A percentile compares a stretch with the other conserved stretches of the same genome.
phyloP scores from a whole-genome alignment of 225 moss, liverwort and hornwort species.

The Pseudisothecium myosuroides region DNA sequence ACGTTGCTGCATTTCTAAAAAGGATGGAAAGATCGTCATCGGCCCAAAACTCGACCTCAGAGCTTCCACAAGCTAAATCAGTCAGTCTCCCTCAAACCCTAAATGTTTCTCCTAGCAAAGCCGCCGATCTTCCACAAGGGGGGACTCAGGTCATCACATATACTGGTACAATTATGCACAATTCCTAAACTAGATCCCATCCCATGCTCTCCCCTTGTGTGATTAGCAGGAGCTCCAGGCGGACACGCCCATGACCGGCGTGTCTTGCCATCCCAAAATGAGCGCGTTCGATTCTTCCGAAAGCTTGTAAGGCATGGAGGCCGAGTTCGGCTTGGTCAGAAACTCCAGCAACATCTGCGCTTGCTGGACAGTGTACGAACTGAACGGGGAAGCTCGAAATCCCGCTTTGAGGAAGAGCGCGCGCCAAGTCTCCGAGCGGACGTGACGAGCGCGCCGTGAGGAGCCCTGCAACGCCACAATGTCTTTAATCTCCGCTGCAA shows the following conservation, averaged over 20 bases:
- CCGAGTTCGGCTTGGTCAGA: conserved; percentile 18
- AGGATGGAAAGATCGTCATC: conserved; percentile 29
- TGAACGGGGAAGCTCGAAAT: conserved; percentile 36
- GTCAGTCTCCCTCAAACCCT: neutral
- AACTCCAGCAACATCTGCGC: conserved; percentile 53
- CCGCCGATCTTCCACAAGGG: conserved; percentile 6
- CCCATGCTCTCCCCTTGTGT: too few species aligned
- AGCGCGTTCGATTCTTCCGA: conserved; percentile 40
- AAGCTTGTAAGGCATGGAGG: conserved; percentile 47
- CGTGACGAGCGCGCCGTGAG: conserved; percentile 32
- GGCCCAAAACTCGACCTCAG: conserved; percentile 18
- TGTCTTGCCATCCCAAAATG: conserved; percentile 77
- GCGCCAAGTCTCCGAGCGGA: conserved; percentile 49
- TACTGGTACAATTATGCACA: conserved; percentile 52
- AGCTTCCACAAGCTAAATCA: conserved; percentile 11
- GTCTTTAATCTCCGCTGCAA: conserved; percentile 52
- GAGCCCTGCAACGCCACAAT: conserved; percentile 37
- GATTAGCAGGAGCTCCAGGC: conserved; percentile 43
- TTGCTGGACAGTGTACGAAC: conserved; percentile 49
- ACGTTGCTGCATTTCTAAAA: neutral
- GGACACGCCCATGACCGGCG: conserved; percentile 42
- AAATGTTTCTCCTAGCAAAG: neutral
- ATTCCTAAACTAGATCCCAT: neutral
- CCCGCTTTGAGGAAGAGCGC: conserved; percentile 28
- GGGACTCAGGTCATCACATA: conserved; percentile 9